Percentiles rank a stretch among this genome's conserved stretches.
These are phyloP conservation scores for Hypoxylon crocopeplum DNA, from an alignment of 495 filamentous ascomycete genomes.

Conservation along the genomic window DNA sequence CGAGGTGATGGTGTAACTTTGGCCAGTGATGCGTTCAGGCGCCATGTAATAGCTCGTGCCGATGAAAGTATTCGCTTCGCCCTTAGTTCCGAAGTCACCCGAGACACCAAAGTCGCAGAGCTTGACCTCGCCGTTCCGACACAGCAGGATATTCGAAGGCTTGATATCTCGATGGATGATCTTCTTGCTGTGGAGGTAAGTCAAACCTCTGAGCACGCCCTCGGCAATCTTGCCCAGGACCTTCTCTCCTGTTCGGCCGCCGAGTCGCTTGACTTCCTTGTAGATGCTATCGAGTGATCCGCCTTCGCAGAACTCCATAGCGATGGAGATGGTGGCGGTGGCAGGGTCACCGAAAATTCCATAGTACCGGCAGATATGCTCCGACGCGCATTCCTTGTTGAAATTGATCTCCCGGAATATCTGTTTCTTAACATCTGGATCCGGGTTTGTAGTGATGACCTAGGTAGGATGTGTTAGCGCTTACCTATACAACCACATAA, in stretches of 20 bases:
- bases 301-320: constrained; percentile 99
- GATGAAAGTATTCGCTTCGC: constrained; percentile 98
- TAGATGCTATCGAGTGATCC: constrained; percentile 95
- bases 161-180: constrained; percentile 99
- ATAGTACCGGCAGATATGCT: constrained; percentile 96
- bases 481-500: neutral
- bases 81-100: constrained; percentile 97
- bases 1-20: constrained; percentile 97
- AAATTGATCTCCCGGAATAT: constrained; percentile 94
- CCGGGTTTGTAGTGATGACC: constrained; percentile 98
- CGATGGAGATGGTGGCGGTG: constrained; percentile 93
- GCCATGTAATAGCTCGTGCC: constrained; percentile 99
- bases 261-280: constrained; percentile 93
- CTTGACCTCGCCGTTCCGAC: constrained; percentile 91
- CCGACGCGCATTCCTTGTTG: constrained; percentile 94
- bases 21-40: constrained; percentile 94
- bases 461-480: constrained; percentile 48
- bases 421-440: constrained; percentile 96
- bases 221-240: constrained; percentile 98
- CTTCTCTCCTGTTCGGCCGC: constrained; percentile 94
- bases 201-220: constrained; percentile 91
- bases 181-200: constrained; percentile 93
- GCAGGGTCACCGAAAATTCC: constrained; percentile 94
- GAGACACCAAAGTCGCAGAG: constrained; percentile 98
- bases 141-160: constrained; percentile 94